Base-by-base conservation (phyloP, 108 stramenopile species). In the Licmophora abbreviata region DNA sequence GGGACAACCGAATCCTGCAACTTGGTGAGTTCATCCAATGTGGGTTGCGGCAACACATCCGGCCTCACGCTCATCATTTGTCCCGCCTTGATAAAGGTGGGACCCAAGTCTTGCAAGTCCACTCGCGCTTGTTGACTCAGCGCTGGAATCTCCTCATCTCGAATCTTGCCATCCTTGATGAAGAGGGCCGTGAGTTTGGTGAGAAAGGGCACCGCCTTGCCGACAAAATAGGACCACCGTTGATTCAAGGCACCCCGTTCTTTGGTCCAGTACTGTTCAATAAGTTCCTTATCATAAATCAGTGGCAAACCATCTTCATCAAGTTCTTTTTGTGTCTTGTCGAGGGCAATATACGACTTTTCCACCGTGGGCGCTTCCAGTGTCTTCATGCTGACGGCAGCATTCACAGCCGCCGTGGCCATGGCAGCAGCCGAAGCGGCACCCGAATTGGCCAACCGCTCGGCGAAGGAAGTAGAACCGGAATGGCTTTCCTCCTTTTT, bases 1-100 rank as follows among this genome's bases (percentile, higher is more conserved):
- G 86, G 77, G 2, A 75, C 72, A 17, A 97, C 95, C 8, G 85
- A 76, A 68, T 96, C 95, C 56, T 96, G 95, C 28, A 95, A 50
- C 43, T 79, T 77, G 3, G 79, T 69, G 23, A 96, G 62, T 71
- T 96, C 95, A 54, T 88, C 87, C 50, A 94, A 57, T 3, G 93
- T 92, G 18, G 89, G 74, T 24, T 79, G 85, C 1, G 93, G 91
- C 29, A 96, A 54, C 3, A 96, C 93, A 66, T 96, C 95, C 1
- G 95, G 93, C 11, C 95, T 61, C 1, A 96, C 92, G 38, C 65
- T 69, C 85, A 95, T 89, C 80, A 92, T 92, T 66, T 86, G 84
- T 15, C 82, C 82, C 3, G 66, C 67, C 47, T 69, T 72, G 49
- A 76, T 71, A 61, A 93, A 92, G 25, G 95, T 95, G 0, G 95